Evolutionary conservation across 1,139 yeast species (phyloP).

Genomic region (Entelexis paramagnoliae): DNA sequence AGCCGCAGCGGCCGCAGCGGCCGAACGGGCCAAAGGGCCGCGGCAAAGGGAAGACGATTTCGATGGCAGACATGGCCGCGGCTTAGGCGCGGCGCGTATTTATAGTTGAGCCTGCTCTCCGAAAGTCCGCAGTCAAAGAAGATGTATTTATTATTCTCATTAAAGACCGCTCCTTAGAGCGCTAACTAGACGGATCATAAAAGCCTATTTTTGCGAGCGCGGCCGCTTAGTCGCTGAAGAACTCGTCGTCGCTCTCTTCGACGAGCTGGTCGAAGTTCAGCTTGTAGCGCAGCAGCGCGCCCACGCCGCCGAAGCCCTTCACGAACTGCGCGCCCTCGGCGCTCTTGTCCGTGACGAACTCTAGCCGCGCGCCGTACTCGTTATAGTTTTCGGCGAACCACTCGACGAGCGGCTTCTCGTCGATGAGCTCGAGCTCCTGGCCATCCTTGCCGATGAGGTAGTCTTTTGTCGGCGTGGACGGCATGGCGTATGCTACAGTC

Average conservation of each 20-base stretch:
- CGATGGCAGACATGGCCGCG: background rate
- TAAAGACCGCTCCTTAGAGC: background rate
- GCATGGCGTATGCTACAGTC: constrained; percentile 54
- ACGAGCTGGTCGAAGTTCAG: constrained; percentile 91
- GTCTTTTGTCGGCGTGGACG: constrained; percentile 48
- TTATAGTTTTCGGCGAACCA: constrained; percentile 97
- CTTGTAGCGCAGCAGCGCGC: constrained; percentile 90
- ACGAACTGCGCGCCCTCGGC: constrained; percentile 98
- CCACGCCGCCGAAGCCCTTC: constrained; percentile 97
- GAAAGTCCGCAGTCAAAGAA: no score
- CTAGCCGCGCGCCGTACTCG: constrained; percentile 86
- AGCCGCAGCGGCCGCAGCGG: background rate
- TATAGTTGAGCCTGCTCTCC: no score
- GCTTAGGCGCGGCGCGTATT: background rate
- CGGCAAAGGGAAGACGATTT: background rate
- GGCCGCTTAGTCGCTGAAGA: constrained; percentile 36
- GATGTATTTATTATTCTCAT: background rate
- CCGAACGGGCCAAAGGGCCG: constrained; percentile 4
- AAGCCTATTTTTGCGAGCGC: background rate
- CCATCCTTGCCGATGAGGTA: constrained; percentile 73
- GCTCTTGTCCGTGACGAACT: constrained; percentile 91
- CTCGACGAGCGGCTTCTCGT: constrained; percentile 77
- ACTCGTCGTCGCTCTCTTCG: constrained; percentile 84
- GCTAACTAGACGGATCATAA: background rate
- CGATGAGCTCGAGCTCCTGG: constrained; percentile 73